Conservation (phyloP, 2,329 filamentous ascomycete genomes). For the Penicillium sp. region DNA sequence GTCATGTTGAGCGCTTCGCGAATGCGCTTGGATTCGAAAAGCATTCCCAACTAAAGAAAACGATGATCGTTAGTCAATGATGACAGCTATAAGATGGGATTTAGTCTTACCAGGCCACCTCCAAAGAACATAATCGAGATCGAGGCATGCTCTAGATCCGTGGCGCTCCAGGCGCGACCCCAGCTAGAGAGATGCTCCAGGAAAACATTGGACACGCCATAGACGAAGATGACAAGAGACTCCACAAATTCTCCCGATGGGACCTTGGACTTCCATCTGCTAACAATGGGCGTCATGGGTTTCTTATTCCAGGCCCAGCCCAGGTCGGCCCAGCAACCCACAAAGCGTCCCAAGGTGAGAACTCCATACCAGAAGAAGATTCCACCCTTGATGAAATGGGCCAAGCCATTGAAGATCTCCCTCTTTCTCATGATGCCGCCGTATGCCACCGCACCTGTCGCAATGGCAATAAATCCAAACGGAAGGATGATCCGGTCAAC, state of each 20-base stretch:
- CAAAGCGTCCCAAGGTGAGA: slow-evolving; percentile 83
- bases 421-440: slow-evolving; percentile 76
- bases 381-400: slow-evolving; percentile 91
- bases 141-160: slow-evolving; percentile 87
- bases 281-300: slow-evolving; percentile 58
- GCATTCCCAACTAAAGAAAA: slow-evolving; percentile 69
- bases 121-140: slow-evolving; percentile 94
- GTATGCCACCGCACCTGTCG: slow-evolving; percentile 73
- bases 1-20: slow-evolving; percentile 58
- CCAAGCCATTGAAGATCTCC: slow-evolving; percentile 78
- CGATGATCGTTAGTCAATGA: neutral
- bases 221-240: slow-evolving; percentile 85
- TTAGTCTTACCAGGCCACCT: slow-evolving; percentile 69
- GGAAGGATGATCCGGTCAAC: slow-evolving; percentile 77
- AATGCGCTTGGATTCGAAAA: slow-evolving; percentile 73
- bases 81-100: too few species aligned
- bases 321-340: slow-evolving; percentile 83
- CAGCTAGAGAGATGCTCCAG: slow-evolving; percentile 80
- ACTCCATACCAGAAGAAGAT: slow-evolving; percentile 95
- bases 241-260: slow-evolving; percentile 88
- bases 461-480: slow-evolving; percentile 72
- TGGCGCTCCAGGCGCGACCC: slow-evolving; percentile 70
- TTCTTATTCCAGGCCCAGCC: slow-evolving; percentile 96
- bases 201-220: slow-evolving; percentile 87
- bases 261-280: slow-evolving; percentile 61